Evolutionary conservation across 192 early-diverging fungal species (phyloP), one percentile per base, ranked within the genome.

Genomic region (Gonapodya prolifera): DNA sequence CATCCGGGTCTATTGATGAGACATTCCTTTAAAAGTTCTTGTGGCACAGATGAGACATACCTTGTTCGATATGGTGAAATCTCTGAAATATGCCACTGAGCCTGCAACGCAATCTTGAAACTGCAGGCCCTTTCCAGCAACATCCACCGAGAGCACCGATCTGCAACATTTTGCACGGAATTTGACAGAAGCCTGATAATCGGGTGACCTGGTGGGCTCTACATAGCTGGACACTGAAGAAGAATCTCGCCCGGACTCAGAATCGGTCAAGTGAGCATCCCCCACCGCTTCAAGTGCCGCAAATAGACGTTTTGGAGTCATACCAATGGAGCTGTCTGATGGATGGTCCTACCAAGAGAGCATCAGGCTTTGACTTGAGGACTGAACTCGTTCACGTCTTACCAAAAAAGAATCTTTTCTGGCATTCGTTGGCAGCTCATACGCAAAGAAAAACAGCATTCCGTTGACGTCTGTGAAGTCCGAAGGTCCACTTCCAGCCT

Each of bases 21-120:
- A 81, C 70, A 35, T 83, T 82, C 28, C 80, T 78, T 32, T 70
- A 69, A 0, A 78, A 34, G 34, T 82, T 80, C 17, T 79, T 81
- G 23, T 80, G 75, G 89, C 80, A 95, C 96, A 99, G 77, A 93
- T 94, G 2, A 99, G 84, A 34, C 92, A 93, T 76, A 98, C 95
- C 77, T 93, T 95, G 80, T 96, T 98, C 84, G 89, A 89, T 29
- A 99, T 88, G 0, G 91, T 91, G 79, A 99, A 94, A 79, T 95
- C 92, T 70, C 94, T 93, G 84, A 94, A 93, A 78, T 96, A 98
- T 13, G 90, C 90, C 31, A 90, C 91, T 16, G 45, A 61, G 18
- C 95, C 95, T 29, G 90, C 85, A 2, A 97, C 91, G 79, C 96
- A 99, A 80, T 97, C 95, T 76, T 99, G 95, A 82, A 99, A 94